These are phyloP conservation scores for Trichosporon coremiiforme DNA, from an alignment of 1,284 basidiomycete genomes.

Conservation along the genomic window DNA sequence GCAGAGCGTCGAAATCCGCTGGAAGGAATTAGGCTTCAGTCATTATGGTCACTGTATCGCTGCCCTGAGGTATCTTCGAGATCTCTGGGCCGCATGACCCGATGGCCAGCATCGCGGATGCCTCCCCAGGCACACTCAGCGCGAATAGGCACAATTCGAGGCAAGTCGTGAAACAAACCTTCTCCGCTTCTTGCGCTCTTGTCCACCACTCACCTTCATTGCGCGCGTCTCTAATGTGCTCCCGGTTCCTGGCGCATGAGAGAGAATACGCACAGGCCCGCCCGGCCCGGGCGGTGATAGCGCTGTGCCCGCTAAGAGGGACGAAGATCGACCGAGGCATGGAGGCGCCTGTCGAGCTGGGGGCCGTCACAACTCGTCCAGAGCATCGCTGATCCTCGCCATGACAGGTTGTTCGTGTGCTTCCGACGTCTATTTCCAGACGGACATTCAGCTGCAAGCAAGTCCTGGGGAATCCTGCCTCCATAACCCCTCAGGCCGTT, in stretches of 20 bases:
- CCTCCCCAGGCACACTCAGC: neutral
- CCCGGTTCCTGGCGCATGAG: neutral
- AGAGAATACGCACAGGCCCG: neutral
- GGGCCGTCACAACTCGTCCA: neutral
- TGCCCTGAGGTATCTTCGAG: neutral
- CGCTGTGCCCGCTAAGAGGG: neutral
- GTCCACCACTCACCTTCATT: neutral
- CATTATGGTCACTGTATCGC: neutral
- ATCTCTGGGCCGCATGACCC: neutral
- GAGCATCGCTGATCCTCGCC: neutral
- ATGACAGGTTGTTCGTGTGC: neutral
- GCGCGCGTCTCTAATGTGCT: neutral
- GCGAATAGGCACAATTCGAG: neutral
- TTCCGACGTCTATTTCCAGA: neutral
- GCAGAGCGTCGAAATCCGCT: neutral
- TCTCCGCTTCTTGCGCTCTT: neutral
- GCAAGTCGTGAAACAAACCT: neutral
- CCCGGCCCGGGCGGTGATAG: neutral
- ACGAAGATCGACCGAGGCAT: neutral
- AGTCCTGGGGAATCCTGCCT: neutral
- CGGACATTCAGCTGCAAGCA: neutral
- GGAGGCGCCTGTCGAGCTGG: too few relatives aligned
- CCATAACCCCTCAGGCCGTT: neutral
- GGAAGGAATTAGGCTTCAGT: neutral
- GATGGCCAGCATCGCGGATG: neutral